Conservation (phyloP, 331 rosid genomes). For the Pyrus hybrid region DNA sequence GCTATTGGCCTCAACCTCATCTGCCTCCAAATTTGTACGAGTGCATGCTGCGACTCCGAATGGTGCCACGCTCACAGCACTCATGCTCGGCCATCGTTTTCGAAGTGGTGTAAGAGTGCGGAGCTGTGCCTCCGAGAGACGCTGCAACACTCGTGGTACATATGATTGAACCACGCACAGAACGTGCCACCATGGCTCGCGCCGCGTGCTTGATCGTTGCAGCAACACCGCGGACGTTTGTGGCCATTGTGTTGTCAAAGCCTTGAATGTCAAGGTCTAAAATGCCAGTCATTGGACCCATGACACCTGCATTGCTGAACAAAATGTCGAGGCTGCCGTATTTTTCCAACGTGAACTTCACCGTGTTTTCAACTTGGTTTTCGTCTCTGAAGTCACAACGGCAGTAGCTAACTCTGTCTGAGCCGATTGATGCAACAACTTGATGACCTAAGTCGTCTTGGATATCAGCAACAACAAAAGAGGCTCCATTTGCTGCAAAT, state of each 20-base stretch:
- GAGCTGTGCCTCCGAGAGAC: conserved; percentile 53
- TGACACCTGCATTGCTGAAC: conserved; percentile 76
- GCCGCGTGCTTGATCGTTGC: conserved; percentile 61
- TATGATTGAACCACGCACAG: conserved; percentile 54
- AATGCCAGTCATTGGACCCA: conserved; percentile 51
- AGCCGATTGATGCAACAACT: conserved; percentile 42
- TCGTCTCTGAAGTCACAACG: conserved; percentile 89
- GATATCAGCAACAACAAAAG: conserved; percentile 55
- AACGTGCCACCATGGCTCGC: conserved; percentile 55
- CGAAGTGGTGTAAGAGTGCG: conserved; percentile 51
- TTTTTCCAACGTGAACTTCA: conserved; percentile 39
- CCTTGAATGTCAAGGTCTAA: conserved; percentile 57
- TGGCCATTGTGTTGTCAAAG: conserved; percentile 55
- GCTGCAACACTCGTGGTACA: conserved; percentile 80
- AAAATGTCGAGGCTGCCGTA: conserved; percentile 55
- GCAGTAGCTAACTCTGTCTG: conserved; percentile 39
- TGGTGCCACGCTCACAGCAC: no score
- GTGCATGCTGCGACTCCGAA: conserved; percentile 69
- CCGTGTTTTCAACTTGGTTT: conserved; percentile 50
- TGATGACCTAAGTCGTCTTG: conserved; percentile 61
- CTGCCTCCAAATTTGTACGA: conserved; percentile 31
- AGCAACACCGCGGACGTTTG: conserved; percentile 63
- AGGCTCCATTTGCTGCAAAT: conserved; percentile 62
- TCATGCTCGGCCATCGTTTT: no score
- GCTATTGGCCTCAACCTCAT: conserved; percentile 40